phyloP scores from a whole-genome alignment of 1,139 yeast genomes.

The Sugiyamaella neomexicana region DNA sequence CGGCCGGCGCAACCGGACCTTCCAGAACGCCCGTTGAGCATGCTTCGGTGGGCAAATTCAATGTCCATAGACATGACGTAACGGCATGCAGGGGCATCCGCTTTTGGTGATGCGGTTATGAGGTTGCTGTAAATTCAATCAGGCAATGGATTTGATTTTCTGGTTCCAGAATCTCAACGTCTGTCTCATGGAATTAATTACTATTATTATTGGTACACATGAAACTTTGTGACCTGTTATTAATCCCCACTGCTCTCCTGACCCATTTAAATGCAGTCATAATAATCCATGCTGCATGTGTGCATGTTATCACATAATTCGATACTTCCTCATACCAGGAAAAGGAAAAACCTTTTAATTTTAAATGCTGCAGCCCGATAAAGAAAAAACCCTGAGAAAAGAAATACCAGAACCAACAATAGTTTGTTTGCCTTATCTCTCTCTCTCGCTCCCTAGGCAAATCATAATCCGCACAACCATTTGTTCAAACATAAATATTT shows the following conservation, averaged over 20 bases:
- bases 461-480: too few relatives aligned
- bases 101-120: neutral
- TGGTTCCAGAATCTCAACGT: neutral
- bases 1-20: too few relatives aligned
- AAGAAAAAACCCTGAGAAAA: neutral
- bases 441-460: neutral
- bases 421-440: neutral
- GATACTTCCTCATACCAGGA: neutral
- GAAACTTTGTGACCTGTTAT: neutral
- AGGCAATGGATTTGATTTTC: neutral
- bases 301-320: neutral
- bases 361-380: neutral
- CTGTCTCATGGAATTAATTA: neutral
- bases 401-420: neutral
- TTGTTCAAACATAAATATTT: too few relatives aligned
- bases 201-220: too few relatives aligned
- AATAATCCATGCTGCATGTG: neutral
- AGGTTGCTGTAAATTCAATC: neutral
- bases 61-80: conserved; percentile 1
- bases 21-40: neutral
- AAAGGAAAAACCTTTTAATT: too few relatives aligned
- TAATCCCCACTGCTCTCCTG: too few relatives aligned
- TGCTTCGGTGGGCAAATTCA: too few relatives aligned
- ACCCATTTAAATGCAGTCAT: neutral
- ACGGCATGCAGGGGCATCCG: conserved; percentile 11